These are phyloP conservation scores for Tuber magnatum DNA, from an alignment of 495 filamentous ascomycete genomes.

Conservation along the genomic window DNA sequence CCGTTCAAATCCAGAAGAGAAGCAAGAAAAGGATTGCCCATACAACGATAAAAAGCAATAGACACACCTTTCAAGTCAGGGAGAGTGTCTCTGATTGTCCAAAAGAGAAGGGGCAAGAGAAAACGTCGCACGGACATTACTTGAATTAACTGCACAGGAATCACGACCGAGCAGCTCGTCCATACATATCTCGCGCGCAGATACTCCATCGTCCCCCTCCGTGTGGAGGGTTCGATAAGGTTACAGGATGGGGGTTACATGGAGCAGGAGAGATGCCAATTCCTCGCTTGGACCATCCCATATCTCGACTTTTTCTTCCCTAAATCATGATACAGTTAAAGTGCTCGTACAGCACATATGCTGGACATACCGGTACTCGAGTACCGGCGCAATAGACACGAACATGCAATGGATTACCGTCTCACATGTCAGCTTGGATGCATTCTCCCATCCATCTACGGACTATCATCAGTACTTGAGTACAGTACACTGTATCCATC, in stretches of 20 bases:
- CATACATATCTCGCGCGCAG: neutral
- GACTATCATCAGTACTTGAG: no score
- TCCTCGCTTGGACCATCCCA: conserved; percentile 1
- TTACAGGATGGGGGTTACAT: neutral
- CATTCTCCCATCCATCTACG: neutral
- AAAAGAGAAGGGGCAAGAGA: neutral
- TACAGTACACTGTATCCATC: neutral
- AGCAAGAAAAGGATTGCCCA: neutral
- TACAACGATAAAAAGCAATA: neutral
- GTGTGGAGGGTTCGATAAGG: neutral
- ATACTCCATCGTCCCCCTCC: neutral
- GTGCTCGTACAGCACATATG: no score
- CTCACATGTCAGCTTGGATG: neutral
- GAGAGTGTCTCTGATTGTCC: neutral
- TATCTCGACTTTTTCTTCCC: neutral
- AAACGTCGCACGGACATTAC: neutral
- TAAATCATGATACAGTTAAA: no score
- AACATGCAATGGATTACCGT: neutral
- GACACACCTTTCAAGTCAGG: neutral
- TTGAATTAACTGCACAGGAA: neutral
- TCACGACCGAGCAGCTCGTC: neutral
- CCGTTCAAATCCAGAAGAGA: neutral
- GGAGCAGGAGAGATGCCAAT: neutral
- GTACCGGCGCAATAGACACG: no score
- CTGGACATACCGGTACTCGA: no score